Base-by-base conservation (phyloP, 1,284 basidiomycete genomes). In the Schizophyllum amplum region DNA sequence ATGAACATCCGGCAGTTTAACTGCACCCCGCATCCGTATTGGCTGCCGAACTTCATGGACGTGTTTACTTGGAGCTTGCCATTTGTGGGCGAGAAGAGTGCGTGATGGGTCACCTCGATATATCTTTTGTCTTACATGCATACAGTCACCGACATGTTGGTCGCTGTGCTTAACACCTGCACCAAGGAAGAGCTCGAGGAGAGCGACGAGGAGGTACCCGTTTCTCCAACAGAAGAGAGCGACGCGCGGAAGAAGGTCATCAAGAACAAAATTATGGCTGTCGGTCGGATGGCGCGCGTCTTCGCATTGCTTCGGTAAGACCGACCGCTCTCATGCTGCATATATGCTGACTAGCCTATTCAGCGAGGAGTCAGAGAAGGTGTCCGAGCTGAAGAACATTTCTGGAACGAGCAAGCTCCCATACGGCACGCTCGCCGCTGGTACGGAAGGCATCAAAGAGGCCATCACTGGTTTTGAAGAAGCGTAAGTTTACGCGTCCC, bases 251-350 rank as follows among this genome's bases (percentile, higher is more conserved):
- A 92, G 64, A 86, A 87, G 66, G 79, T 89, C 61, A 92, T 95
- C 80, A 97, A 92, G 79, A 98, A 93, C 80, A 99, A 99, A 82
- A 99, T 99, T 64, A 81, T 98, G 69, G 97, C 95, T 54, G 95
- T 99, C 22, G 96, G 96, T 46, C 83, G 95, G 59, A 97, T 99
- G 89, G 87, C 94, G 20, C 80, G 94, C 51, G 94, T 99, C 48
- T 99, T 99, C 74, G 90, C 95, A 3, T 80, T 99, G 25, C 82
- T 99, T 62, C 92, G 95, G 90, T 94, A 56, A 58, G 86, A 76
- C 4, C 21, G 46, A 33, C 17, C 55, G 24, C 22, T 26, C 24
- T 50, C n/a, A n/a, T n/a, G 6, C 17, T 21, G 17, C 26, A 27
- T 17, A 20, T 6, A 20, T 42, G 48, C 33, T 59, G 25, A 59